These are phyloP conservation scores for Poa pratensis DNA, from an alignment of 176 grass and related monocot species.

Conservation along the genomic window DNA sequence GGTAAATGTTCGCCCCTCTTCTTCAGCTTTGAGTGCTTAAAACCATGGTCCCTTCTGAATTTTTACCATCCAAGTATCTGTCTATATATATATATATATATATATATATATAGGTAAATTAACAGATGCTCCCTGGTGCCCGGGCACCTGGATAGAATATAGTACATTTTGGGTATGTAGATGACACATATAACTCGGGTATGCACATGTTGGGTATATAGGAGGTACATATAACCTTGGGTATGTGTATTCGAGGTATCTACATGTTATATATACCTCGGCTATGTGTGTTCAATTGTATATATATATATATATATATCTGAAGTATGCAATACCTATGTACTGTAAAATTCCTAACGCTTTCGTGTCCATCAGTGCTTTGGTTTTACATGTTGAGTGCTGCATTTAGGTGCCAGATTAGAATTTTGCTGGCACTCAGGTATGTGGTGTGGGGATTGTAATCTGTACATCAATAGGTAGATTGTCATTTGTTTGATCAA, in stretches of 20 bases:
- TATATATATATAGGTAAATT: too few relatives aligned
- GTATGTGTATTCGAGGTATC: too few relatives aligned
- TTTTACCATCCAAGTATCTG: background rate
- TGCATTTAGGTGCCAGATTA: background rate
- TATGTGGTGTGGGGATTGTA: background rate
- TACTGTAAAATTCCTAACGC: background rate
- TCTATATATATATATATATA: too few relatives aligned
- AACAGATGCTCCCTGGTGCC: too few relatives aligned
- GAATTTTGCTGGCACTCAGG: background rate
- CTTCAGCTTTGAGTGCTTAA: background rate
- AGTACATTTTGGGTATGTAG: too few relatives aligned
- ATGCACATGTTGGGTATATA: too few relatives aligned
- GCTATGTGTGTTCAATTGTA: too few relatives aligned
- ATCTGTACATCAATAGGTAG: background rate
- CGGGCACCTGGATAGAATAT: too few relatives aligned
- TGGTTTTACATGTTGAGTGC: slow-evolving; percentile 8
- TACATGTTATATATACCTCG: too few relatives aligned
- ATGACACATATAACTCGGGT: too few relatives aligned
- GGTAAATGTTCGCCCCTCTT: slow-evolving; percentile 48
- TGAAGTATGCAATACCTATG: background rate
- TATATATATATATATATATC: background rate
- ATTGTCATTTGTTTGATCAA: background rate
- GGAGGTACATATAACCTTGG: too few relatives aligned
- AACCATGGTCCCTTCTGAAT: background rate
- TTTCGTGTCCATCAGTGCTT: background rate